Evolutionary conservation across 164 flowering plant species (phyloP).

Genomic region (Liquidambar formosana): DNA sequence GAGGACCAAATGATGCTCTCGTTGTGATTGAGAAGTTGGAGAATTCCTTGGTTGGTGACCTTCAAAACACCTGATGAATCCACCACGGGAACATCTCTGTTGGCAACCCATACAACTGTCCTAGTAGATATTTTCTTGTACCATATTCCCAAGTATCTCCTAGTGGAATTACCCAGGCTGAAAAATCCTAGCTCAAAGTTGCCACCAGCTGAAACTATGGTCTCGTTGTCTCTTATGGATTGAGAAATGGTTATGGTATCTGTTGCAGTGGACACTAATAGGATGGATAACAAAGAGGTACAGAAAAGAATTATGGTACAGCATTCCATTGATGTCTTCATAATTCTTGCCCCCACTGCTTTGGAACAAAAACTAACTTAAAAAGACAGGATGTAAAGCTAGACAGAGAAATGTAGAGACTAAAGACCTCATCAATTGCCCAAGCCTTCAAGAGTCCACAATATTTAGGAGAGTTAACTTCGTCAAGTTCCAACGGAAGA

Average conservation of each 20-base stretch:
- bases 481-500: too few relatives aligned
- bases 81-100: constrained; percentile 31
- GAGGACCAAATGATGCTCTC: constrained; percentile 26
- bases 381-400: too few relatives aligned
- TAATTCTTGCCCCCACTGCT: too few relatives aligned
- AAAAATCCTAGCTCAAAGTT: constrained; percentile 39
- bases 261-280: neutral
- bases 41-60: constrained; percentile 8
- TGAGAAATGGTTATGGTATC: constrained; percentile 16
- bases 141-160: constrained; percentile 38
- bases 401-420: too few relatives aligned
- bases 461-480: too few relatives aligned
- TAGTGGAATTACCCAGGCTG: constrained; percentile 22
- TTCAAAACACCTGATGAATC: constrained; percentile 20
- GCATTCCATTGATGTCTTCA: too few relatives aligned
- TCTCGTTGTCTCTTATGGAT: constrained; percentile 12
- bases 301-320: too few relatives aligned
- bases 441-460: too few relatives aligned
- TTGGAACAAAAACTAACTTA: too few relatives aligned
- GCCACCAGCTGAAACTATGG: constrained; percentile 26
- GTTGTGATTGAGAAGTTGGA: constrained; percentile 6
- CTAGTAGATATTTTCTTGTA: constrained; percentile 23
- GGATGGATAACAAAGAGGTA: neutral
- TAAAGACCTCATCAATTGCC: too few relatives aligned
- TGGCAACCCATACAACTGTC: constrained; percentile 45